These are phyloP conservation scores for Daldinia sp. DNA, from an alignment of 2,329 filamentous ascomycete genomes.

Conservation along the genomic window DNA sequence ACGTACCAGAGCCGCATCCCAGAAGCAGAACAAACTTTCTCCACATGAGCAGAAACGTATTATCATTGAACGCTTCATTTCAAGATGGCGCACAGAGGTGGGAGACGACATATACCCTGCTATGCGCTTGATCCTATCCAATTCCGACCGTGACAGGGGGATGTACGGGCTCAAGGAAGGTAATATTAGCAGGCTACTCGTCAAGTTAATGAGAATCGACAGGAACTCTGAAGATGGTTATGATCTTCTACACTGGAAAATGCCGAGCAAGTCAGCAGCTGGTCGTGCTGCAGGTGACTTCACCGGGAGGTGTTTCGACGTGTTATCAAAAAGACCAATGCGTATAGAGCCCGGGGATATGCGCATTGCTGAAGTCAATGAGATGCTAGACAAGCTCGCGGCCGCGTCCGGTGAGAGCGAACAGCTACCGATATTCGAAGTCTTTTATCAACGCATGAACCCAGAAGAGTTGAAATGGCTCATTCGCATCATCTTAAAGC, in stretches of 20 bases:
- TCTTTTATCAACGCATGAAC: constrained; percentile 92
- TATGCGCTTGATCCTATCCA: constrained; percentile 88
- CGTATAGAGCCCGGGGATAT: constrained; percentile 79
- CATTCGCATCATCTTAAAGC: constrained; percentile 89
- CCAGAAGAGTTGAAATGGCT: constrained; percentile 94
- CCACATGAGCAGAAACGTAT: constrained; percentile 82
- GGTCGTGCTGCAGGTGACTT: constrained; percentile 87
- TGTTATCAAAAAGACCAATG: constrained; percentile 86
- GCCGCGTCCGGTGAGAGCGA: constrained; percentile 82
- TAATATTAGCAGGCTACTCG: constrained; percentile 87
- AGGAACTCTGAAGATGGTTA: constrained; percentile 90
- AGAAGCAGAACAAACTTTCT: constrained; percentile 69
- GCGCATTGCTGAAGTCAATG: constrained; percentile 91
- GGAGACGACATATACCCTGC: constrained; percentile 94
- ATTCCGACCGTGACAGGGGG: constrained; percentile 90
- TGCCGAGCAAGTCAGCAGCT: constrained; percentile 76
- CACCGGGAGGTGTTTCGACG: constrained; percentile 87
- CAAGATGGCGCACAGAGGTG: constrained; percentile 86
- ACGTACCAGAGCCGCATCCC: constrained; percentile 69
- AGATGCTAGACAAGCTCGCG: constrained; percentile 82
- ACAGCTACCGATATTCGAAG: constrained; percentile 82
- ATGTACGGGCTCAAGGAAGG: constrained; percentile 97
- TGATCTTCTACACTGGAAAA: constrained; percentile 90
- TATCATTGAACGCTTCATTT: constrained; percentile 88
- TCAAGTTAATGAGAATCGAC: constrained; percentile 92